Percentiles rank a stretch among this genome's conserved stretches.
Conservation (phyloP, 1,284 basidiomycete genomes). For the Pseudozyma sp. region DNA sequence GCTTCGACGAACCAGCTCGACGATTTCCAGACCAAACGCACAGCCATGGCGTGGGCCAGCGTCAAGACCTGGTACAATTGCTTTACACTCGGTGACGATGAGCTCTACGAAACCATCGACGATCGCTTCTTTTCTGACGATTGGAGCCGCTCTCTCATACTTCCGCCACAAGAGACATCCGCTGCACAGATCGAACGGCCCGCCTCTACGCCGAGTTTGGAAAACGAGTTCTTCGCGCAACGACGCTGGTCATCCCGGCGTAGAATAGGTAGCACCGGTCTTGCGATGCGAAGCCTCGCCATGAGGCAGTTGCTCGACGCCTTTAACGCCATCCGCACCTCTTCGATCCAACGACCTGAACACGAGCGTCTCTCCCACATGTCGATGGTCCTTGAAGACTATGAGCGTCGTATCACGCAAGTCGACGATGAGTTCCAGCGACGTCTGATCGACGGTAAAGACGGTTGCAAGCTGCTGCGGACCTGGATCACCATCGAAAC, state of each 20-base stretch:
- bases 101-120: conserved; percentile 43
- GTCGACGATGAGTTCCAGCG: conserved; percentile 18
- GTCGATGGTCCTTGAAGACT: conserved; percentile 19
- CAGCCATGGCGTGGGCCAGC: conserved; percentile 38
- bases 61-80: conserved; percentile 43
- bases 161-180: conserved; percentile 5
- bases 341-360: conserved; percentile 16
- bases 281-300: conserved; percentile 37
- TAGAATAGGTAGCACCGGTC: conserved; percentile 29
- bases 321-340: conserved; percentile 24
- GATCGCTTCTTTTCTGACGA: conserved; percentile 28
- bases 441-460: conserved; percentile 5
- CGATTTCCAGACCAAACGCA: conserved; percentile 39
- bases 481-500: conserved; percentile 32
- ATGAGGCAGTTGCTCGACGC: conserved; percentile 25
- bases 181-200: not conserved
- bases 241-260: conserved; percentile 27
- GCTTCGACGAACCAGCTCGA: conserved; percentile 25
- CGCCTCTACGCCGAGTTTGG: not conserved
- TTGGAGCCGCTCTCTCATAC: conserved; percentile 32
- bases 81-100: conserved; percentile 44
- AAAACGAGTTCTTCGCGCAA: conserved; percentile 24
- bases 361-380: conserved; percentile 15
- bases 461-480: conserved; percentile 11
- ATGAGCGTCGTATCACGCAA: conserved; percentile 2